Conservation (phyloP, 768 basidiomycete species). For the Scleroderma citrinum region DNA sequence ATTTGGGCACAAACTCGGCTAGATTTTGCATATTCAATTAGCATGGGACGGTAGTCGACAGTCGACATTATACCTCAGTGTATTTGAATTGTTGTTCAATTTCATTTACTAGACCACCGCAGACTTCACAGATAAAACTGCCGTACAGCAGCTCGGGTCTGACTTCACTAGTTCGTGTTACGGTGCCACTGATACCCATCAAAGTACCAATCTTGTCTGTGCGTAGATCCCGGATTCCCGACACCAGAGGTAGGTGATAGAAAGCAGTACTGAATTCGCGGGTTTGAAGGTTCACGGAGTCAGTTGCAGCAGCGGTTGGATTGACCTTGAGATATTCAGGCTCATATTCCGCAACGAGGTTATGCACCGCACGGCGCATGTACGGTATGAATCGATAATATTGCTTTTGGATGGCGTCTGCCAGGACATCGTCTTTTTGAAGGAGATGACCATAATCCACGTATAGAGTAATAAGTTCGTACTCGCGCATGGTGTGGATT, state of each 20-base stretch:
- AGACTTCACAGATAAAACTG: conserved; percentile 89
- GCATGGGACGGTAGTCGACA: conserved; percentile 5
- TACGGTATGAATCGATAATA: conserved; percentile 98
- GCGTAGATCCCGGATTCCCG: conserved; percentile 88
- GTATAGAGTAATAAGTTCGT: conserved; percentile 91
- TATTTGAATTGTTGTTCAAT: conserved; percentile 99
- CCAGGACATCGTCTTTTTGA: conserved; percentile 86
- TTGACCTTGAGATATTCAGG: conserved; percentile 96
- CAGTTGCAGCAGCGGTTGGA: conserved; percentile 78
- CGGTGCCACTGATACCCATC: conserved; percentile 94
- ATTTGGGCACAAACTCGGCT: conserved; percentile 95
- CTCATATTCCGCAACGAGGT: conserved; percentile 82
- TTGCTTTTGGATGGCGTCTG: conserved; percentile 87
- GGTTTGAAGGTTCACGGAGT: conserved; percentile 83
- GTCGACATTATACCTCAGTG: conserved; percentile 64
- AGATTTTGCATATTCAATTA: not conserved
- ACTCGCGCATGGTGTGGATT: conserved; percentile 92
- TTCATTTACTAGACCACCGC: conserved; percentile 80
- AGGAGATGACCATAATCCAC: conserved; percentile 92
- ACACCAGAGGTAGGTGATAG: conserved; percentile 89
- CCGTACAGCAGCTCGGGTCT: conserved; percentile 91
- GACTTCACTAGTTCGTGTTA: conserved; percentile 96
- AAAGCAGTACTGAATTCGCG: conserved; percentile 96
- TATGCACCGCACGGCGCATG: conserved; percentile 84
- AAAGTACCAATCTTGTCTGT: conserved; percentile 93